Evolutionary conservation across 345 rosid genomes (phyloP).

Genomic region (Bruguiera parviflora): DNA sequence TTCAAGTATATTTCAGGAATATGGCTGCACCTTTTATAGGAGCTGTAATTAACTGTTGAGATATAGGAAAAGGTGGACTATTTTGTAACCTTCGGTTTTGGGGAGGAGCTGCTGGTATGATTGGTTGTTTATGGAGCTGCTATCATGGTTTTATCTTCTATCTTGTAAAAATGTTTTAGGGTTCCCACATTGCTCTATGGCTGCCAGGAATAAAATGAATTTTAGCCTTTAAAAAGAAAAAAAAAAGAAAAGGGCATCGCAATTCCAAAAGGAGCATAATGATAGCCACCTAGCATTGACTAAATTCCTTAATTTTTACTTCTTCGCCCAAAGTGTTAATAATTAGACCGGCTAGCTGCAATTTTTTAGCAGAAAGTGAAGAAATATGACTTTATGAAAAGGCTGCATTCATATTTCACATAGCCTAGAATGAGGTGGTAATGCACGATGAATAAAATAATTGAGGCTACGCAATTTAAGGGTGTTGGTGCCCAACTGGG

Average conservation of each 20-base stretch:
- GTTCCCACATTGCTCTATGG: too few species aligned
- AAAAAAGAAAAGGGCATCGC: background rate
- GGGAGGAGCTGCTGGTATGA: too few species aligned
- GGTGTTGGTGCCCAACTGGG: background rate
- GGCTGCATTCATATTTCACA: constrained; percentile 15
- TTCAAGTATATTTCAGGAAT: too few species aligned
- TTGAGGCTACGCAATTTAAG: background rate
- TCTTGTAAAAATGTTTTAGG: too few species aligned
- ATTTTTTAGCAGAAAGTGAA: background rate
- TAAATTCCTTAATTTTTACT: constrained; percentile 13
- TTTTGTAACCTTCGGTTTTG: too few species aligned
- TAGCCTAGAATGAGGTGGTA: background rate
- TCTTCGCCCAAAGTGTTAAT: constrained; percentile 38
- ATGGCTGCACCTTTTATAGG: too few species aligned
- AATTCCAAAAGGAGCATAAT: constrained; percentile 5
- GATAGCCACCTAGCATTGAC: constrained; percentile 12
- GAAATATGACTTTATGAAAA: background rate
- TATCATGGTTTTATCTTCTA: too few species aligned
- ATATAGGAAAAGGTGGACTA: too few species aligned
- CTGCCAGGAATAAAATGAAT: too few species aligned
- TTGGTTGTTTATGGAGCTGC: too few species aligned
- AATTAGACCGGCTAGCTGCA: background rate
- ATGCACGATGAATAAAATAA: constrained; percentile 25
- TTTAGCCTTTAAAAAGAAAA: too few species aligned
- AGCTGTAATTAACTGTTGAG: too few species aligned